Evolutionary conservation across 2,329 filamentous ascomycete species (phyloP).

Genomic region (Endoconidiophora polonica): DNA sequence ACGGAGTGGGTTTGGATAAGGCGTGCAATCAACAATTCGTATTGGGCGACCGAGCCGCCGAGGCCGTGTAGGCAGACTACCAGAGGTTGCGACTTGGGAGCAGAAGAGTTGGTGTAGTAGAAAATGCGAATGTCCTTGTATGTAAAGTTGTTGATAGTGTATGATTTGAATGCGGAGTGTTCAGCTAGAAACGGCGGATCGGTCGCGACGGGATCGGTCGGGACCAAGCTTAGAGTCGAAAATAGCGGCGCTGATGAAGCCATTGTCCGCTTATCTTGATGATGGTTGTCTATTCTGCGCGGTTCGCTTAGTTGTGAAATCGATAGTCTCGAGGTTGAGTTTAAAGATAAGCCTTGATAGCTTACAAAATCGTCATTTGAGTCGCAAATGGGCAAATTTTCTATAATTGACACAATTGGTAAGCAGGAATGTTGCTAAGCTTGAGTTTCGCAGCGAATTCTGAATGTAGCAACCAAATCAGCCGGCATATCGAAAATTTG

Average conservation of each 20-base stretch:
- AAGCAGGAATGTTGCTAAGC: too few species aligned
- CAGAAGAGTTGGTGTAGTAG: conserved; percentile 64
- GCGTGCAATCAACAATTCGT: conserved; percentile 63
- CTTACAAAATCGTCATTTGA: too few species aligned
- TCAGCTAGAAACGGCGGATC: conserved; percentile 71
- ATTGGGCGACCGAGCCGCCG: conserved; percentile 83
- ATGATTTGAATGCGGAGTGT: conserved; percentile 53
- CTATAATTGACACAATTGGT: too few species aligned
- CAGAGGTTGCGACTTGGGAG: conserved; percentile 60
- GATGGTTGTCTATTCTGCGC: too few species aligned
- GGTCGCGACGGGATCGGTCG: conserved; percentile 24
- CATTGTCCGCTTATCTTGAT: too few species aligned
- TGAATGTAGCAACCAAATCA: too few species aligned
- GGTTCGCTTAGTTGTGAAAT: too few species aligned
- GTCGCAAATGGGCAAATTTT: too few species aligned
- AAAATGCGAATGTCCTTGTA: conserved; percentile 73
- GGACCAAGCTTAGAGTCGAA: not conserved
- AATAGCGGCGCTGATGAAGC: not conserved
- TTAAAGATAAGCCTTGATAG: too few species aligned
- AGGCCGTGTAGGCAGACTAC: conserved; percentile 86
- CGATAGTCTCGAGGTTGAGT: too few species aligned
- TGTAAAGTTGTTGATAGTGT: conserved; percentile 50
- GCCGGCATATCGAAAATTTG: too few species aligned
- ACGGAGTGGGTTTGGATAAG: conserved; percentile 71
- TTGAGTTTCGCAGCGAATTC: too few species aligned